Evolutionary conservation across 176 grass and related monocot species (phyloP).

Genomic region (Saccharum officinarum): DNA sequence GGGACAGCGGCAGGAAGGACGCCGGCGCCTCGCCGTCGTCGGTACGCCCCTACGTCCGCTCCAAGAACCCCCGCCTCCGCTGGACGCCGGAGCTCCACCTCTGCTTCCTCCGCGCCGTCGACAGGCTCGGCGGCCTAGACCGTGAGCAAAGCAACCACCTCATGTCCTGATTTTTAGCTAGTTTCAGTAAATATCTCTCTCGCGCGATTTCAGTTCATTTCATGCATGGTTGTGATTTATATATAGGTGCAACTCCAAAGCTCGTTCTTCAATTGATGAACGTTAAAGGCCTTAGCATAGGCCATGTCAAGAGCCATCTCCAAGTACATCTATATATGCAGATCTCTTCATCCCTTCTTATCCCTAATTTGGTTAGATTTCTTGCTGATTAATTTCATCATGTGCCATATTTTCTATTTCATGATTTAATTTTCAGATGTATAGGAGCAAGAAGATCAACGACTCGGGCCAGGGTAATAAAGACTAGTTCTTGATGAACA

Average conservation of each 20-base stretch:
- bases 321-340: constrained; percentile 16
- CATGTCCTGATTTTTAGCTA: neutral
- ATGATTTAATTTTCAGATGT: constrained; percentile 61
- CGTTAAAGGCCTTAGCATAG: constrained; percentile 73
- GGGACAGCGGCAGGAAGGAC: neutral
- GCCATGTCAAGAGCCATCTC: constrained; percentile 85
- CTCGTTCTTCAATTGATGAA: constrained; percentile 77
- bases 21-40: neutral
- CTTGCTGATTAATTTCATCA: neutral
- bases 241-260: constrained; percentile 65
- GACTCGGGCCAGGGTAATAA: constrained; percentile 44
- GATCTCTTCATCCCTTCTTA: neutral
- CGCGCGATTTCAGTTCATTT: neutral
- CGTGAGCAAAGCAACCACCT: constrained; percentile 46
- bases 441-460: constrained; percentile 74
- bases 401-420: neutral
- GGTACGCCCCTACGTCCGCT: constrained; percentile 61
- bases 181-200: neutral
- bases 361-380: neutral
- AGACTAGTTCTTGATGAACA: neutral
- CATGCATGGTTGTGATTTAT: neutral
- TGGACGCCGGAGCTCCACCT: constrained; percentile 78
- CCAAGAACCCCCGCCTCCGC: constrained; percentile 78
- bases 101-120: constrained; percentile 61
- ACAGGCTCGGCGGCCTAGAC: constrained; percentile 74